Base-by-base conservation (phyloP, 768 basidiomycete genomes). In the Pulveroboletus frians region DNA sequence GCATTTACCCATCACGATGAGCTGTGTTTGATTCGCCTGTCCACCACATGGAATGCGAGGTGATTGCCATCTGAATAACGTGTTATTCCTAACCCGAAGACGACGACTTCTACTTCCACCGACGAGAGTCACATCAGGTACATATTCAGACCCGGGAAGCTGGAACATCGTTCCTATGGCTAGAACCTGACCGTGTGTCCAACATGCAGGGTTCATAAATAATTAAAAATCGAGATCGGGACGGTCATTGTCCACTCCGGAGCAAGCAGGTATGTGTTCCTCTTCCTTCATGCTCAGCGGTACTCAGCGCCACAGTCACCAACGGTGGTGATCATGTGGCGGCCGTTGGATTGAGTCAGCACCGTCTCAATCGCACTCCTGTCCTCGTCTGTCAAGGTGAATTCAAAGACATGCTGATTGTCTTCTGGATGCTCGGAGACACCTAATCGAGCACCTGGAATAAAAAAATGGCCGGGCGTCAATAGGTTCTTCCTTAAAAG, bases 251-350 rank as follows among this genome's bases (percentile, higher is more conserved):
- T 47, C 34, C n/a, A 13, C 17, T 18, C 37, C n/a, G 8, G 8
- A 42, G 34, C 20, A 21, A 17, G 17, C 21, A 4, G 20, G 11
- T 18, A 6, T 4, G 15, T 30, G 9, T 30, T 9, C 10, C 10
- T 30, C 11, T 11, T 9, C 4, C 14, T 27, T 15, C 17, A 9
- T 3, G 8, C 13, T 58, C 41, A 58, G 27, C 89, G 83, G 69
- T 92, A 92, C 70, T 92, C 88, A 5, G 84, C 81, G 34, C 89
- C 88, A 63, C 89, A 92, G 65, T 92, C 89, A 9, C 88, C 88
- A 51, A 92, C 83, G 23, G 73, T 73, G 5, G 72, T 76, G 47
- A 88, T 85, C 63, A 90, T 73, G 20, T 62, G 73, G 37, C 78
- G 69, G 4, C 83, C 79, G 32, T 80, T 78, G n/a, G 84, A 88